Percentiles rank a stretch among this genome's conserved stretches.
phyloP scores from a whole-genome alignment of 371 early-diverging fungal genomes.

The Mucor ambiguus region DNA sequence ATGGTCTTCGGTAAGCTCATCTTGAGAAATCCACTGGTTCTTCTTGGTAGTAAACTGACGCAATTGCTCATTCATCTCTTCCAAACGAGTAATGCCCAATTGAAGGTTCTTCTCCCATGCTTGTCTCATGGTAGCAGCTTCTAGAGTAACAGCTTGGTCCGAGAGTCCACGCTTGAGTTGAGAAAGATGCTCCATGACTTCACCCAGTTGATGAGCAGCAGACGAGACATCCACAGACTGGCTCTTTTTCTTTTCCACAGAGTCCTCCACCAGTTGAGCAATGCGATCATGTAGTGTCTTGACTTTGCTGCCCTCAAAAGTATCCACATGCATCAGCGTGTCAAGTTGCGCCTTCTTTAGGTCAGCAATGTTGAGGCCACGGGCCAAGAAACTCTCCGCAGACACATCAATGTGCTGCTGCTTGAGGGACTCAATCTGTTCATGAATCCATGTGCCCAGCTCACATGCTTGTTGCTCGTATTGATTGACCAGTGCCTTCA shows the following conservation, averaged over 20 bases:
- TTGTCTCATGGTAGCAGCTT: conserved; percentile 34
- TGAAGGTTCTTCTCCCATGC: conserved; percentile 37
- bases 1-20: conserved; percentile 28
- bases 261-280: conserved; percentile 31
- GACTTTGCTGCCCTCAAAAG: conserved; percentile 36
- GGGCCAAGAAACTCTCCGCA: conserved; percentile 29
- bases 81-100: conserved; percentile 28
- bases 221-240: conserved; percentile 32
- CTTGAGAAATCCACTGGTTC: conserved; percentile 30
- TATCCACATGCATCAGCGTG: conserved; percentile 17
- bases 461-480: conserved; percentile 36
- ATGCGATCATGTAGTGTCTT: conserved; percentile 38
- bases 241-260: conserved; percentile 30
- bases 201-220: conserved; percentile 36
- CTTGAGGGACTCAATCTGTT: conserved; percentile 28
- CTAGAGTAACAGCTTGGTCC: conserved; percentile 37
- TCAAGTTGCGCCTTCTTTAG: conserved; percentile 27
- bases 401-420: conserved; percentile 43
- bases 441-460: conserved; percentile 39
- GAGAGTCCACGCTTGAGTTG: conserved; percentile 35
- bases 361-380: conserved; percentile 17
- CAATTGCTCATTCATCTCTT: conserved; percentile 41
- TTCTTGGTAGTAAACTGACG: conserved; percentile 34
- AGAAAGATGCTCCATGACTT: conserved; percentile 36
- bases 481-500: conserved; percentile 27